Base-by-base conservation (phyloP, 768 basidiomycete species). In the Tricholoma furcatifolium region DNA sequence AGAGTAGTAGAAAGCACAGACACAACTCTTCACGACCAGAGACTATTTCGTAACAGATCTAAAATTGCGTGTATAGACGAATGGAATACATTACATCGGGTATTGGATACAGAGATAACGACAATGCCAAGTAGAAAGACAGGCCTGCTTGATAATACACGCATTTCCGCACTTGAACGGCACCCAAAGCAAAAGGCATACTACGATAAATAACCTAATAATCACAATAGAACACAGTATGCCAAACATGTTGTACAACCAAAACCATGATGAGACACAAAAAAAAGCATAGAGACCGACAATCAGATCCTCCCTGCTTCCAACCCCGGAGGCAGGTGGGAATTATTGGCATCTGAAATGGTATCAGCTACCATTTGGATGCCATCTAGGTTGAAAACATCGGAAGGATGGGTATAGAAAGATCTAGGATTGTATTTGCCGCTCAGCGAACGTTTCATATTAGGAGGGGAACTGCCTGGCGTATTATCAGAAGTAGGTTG, bases 391-490 rank as follows among this genome's bases (percentile, higher is more conserved):
- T 51, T 35, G 6, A 54, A 43, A 10, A 32, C n/a, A 15, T 31
- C 24, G 23, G 48, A 31, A 31, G 47, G 34, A 21, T 40, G 50
- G 4, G 23, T n/a, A 45, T 38, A 44, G 7, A 49, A 32, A 20
- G 39, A 46, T 44, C 43, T 27, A 36, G 30, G 38, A 11, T 39
- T 17, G 12, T 51, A 53, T 14, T 43, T 30, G 18, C 18, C 35
- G 24, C 23, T 21, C 20, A 42, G 8, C 6, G n/a, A 20, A 21
- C 31, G 50, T 10, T 53, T 53, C 31, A 53, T 18, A 47, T 34
- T 20, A 43, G 30, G 52, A 47, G 46, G 32, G 52, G 53, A 38
- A 43, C 46, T 54, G 21, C 43, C 52, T 43, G 17, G 43, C 27
- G 15, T 4, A 30, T 15, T 15, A 36, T 53, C 20, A 54, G 21